Evolutionary conservation across 805 yeast species (phyloP), one percentile per base, ranked within the genome.

Genomic region (Helenozyma baotianmanensis): DNA sequence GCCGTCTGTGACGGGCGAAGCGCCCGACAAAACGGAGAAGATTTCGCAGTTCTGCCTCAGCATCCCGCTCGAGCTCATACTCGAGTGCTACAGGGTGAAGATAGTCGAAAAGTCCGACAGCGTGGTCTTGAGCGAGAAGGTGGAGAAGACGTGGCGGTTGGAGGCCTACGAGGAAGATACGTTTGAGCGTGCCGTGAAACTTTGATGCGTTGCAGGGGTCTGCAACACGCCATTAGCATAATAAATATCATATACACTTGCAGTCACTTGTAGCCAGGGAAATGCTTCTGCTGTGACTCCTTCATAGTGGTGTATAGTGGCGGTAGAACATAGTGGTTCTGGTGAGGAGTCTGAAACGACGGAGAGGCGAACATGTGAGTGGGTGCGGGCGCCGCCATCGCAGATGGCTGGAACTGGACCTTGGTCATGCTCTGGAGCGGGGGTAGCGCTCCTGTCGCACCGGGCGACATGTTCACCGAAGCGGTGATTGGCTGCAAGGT

Each of bases 31-130:
- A 13, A 37, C 55, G 17, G 69, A 63, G 30, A 64, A 60, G 32
- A 30, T 61, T 2, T 35, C 64, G 2, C 52, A 44, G 38, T 48
- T 62, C 21, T 51, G 62, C 3, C 51, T 64, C 18, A 41, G 59
- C 17, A 33, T 64, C 12, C 70, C 70, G 0, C 42, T 57, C 3
- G 60, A 61, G 29, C 36, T 62, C 3, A 48, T 64, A 3, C 35
- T 50, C 22, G 43, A 44, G 25, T 51, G 62, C 35, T 59, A 36
- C 30, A 23, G 27, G 4, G 26, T 23, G 6, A 30, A n/a, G n/a
- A 28, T 32, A 4, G 25, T 27, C 10, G 13, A 21, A 7, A 14
- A 14, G 9, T 14, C 4, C 11, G 23, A 21, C 8, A 22, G 8
- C 6, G 25, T 26, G 5, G 23, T 19, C 8, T 28, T 55, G 11